Conservation (phyloP, 2,329 filamentous ascomycete genomes). For the Parascedosporium putredinis region DNA sequence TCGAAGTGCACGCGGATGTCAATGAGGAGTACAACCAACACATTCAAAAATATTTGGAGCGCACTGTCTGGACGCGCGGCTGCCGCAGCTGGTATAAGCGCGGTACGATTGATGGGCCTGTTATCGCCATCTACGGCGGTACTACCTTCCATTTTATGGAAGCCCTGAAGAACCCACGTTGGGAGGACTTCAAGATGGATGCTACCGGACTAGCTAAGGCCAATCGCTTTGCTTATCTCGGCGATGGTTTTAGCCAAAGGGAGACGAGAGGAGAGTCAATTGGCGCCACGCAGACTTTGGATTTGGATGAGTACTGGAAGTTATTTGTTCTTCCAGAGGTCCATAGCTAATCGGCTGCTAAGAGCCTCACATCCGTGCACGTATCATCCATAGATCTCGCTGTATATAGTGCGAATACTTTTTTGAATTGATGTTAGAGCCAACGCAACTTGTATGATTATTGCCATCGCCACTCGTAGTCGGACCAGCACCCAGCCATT, state of each 20-base stretch:
- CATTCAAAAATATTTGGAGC: constrained; percentile 42
- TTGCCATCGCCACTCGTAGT: too few relatives aligned
- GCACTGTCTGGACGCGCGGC: constrained; percentile 46
- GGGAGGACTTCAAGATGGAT: constrained; percentile 45
- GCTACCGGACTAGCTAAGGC: constrained; percentile 28
- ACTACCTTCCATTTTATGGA: constrained; percentile 52
- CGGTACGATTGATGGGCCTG: constrained; percentile 46
- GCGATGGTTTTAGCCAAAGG: constrained; percentile 52
- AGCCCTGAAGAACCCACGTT: constrained; percentile 40
- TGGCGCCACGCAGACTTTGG: constrained; percentile 8
- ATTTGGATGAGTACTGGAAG: constrained; percentile 10
- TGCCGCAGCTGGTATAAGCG: constrained; percentile 68
- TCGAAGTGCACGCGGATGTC: constrained; percentile 45
- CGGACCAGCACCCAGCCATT: too few relatives aligned
- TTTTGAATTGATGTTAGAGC: too few relatives aligned
- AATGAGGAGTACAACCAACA: constrained; percentile 55
- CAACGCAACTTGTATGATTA: too few relatives aligned
- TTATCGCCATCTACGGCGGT: constrained; percentile 62
- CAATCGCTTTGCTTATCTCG: constrained; percentile 51
- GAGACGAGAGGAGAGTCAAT: constrained; percentile 3
- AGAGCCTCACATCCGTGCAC: background rate
- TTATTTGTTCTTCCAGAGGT: constrained; percentile 8
- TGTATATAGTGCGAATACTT: too few relatives aligned
- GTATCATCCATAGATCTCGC: background rate
- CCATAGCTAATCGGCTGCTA: constrained; percentile 1